Evolutionary conservation across 768 basidiomycete species (phyloP), one percentile per base, ranked within the genome.

Genomic region (Cystobasidium onofrii): DNA sequence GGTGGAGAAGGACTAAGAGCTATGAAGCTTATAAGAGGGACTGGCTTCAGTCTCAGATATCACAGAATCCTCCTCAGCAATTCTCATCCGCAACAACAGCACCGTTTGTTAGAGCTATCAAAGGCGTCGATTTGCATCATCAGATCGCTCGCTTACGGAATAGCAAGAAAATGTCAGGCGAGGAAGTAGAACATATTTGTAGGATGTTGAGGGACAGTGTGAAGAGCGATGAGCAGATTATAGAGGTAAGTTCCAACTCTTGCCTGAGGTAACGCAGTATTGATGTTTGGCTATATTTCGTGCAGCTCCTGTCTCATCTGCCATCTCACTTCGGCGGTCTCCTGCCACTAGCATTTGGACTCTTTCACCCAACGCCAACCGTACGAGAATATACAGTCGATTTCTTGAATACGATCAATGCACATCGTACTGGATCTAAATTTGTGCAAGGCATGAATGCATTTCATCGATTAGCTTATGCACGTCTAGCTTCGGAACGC

Each of bases 391-490:
- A 86, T 18, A 90, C 91, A 0, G 86, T 97, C 36, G 90, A 92
- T 73, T 83, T 96, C 61, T 88, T 98, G 76, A 88, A 91, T 79
- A 87, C 88, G 75, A 79, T 98, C 43, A 87, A 91, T 60, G 81
- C 83, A 29, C 88, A 88, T 79, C 86, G 90, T 23, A 86, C 92
- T 71, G 92, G 92, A 0, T 85, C 88, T 23, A 83, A 89, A 66
- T 91, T 88, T 79, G 81, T 94, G 41, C 87, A 89, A 79, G 83
- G 86, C 12, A 84, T 95, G 29, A 95, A 93, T 79, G 89, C 90
- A 77, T 95, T 94, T 80, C 91, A 92, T 78, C 87, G 90, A 1
- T 89, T 91, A 73, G 90, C 92, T 0, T 94, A 91, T 78, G 87
- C 90, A 29, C 86, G 92, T 54, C 88, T 90, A 18, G 39, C 23